phyloP scores from a whole-genome alignment of 2,329 filamentous ascomycete genomes.

The Esteya vermicola region DNA sequence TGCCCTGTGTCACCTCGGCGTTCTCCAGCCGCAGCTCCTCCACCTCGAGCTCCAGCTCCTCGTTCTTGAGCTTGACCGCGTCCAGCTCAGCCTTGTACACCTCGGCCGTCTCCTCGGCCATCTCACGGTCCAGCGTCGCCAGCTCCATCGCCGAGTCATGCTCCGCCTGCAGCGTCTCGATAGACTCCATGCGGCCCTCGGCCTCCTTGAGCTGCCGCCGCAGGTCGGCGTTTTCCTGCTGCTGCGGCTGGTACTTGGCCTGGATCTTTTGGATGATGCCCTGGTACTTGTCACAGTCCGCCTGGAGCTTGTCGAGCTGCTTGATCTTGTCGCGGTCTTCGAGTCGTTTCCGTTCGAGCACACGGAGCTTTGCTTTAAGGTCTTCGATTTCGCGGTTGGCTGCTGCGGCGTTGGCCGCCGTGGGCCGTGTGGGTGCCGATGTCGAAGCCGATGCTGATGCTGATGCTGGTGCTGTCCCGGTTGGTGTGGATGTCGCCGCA shows the following conservation, averaged over 20 bases:
- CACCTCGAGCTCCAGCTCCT: slow-evolving; percentile 78
- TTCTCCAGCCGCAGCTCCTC: slow-evolving; percentile 84
- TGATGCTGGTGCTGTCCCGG: slow-evolving; percentile 3
- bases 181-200: slow-evolving; percentile 50
- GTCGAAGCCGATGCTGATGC: slow-evolving; percentile 8
- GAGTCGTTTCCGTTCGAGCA: slow-evolving; percentile 73
- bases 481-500: slow-evolving; percentile 10
- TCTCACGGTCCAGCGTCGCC: slow-evolving; percentile 80
- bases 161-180: slow-evolving; percentile 66
- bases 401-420: slow-evolving; percentile 21
- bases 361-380: slow-evolving; percentile 70
- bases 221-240: slow-evolving; percentile 64
- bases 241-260: slow-evolving; percentile 72
- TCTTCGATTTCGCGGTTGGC: slow-evolving; percentile 64
- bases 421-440: slow-evolving; percentile 13
- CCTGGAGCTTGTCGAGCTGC: slow-evolving; percentile 58
- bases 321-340: slow-evolving; percentile 83
- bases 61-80: slow-evolving; percentile 55
- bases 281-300: slow-evolving; percentile 67
- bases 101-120: slow-evolving; percentile 89
- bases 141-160: slow-evolving; percentile 77
- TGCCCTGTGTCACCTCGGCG: slow-evolving; percentile 65
- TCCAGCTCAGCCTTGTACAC: slow-evolving; percentile 69
- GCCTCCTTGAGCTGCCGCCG: slow-evolving; percentile 67
- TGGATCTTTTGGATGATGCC: slow-evolving; percentile 82